A percentile compares a stretch with the other conserved stretches of the same genome.
phyloP scores from a whole-genome alignment of 495 filamentous ascomycete genomes.

The Aspergillus ellipticus region DNA sequence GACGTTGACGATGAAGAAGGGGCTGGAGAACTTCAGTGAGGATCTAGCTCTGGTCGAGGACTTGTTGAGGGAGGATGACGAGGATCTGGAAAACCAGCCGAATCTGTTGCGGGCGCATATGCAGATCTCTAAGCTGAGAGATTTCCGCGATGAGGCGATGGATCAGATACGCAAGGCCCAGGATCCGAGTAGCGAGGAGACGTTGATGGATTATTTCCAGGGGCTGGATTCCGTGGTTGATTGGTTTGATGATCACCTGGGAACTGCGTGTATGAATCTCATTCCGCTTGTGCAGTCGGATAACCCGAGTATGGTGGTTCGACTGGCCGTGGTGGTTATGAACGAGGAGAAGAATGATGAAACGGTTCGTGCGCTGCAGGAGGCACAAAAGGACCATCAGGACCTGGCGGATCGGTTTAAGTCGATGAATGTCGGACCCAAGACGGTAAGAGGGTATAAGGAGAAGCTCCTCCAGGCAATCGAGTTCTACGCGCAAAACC shows the following conservation, averaged over 20 bases:
- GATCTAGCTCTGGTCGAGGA: slow-evolving; percentile 68
- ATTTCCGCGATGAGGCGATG: slow-evolving; percentile 93
- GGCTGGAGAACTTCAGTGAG: slow-evolving; percentile 79
- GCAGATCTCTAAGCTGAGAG: slow-evolving; percentile 82
- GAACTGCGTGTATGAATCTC: slow-evolving; percentile 80
- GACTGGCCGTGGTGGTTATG: slow-evolving; percentile 85
- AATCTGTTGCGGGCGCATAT: slow-evolving; percentile 87
- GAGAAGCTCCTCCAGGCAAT: slow-evolving; percentile 87
- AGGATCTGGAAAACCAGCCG: slow-evolving; percentile 83
- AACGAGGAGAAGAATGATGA: slow-evolving; percentile 96
- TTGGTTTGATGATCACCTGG: slow-evolving; percentile 94
- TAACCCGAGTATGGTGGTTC: slow-evolving; percentile 83
- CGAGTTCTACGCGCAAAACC: slow-evolving; percentile 62
- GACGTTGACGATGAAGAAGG: slow-evolving; percentile 85
- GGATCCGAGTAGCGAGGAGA: slow-evolving; percentile 69
- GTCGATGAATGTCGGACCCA: slow-evolving; percentile 86
- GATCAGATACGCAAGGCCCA: slow-evolving; percentile 79
- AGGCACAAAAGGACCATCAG: slow-evolving; percentile 90
- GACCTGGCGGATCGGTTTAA: slow-evolving; percentile 91
- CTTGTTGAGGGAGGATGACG: slow-evolving; percentile 76
- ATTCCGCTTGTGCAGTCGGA: slow-evolving; percentile 80
- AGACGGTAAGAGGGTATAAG: slow-evolving; percentile 92
- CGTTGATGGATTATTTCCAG: slow-evolving; percentile 82
- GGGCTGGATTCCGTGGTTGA: slow-evolving; percentile 83
- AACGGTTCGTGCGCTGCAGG: slow-evolving; percentile 82